Evolutionary conservation across 371 early-diverging fungal genomes (phyloP).

Genomic region (Mortierella polycephala): DNA sequence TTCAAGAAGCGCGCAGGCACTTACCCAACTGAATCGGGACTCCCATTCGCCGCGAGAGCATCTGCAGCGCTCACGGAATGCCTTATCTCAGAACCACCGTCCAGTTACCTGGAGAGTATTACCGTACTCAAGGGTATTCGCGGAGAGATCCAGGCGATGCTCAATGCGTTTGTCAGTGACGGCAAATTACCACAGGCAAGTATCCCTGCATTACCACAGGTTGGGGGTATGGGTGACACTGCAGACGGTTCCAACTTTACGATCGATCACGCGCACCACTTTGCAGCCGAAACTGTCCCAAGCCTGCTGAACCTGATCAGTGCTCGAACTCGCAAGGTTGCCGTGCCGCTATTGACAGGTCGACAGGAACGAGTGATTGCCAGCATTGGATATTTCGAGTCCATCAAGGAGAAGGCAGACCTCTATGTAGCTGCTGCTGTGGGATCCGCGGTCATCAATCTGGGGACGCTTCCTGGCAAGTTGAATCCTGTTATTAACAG

Average conservation of each 20-base stretch:
- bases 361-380: conserved; percentile 73
- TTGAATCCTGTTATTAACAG: conserved; percentile 88
- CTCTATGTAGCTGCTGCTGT: conserved; percentile 79
- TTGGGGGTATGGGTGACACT: conserved; percentile 60
- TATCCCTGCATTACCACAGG: conserved; percentile 72
- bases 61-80: conserved; percentile 66
- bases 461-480: conserved; percentile 84
- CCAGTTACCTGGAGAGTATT: conserved; percentile 76
- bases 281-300: conserved; percentile 66
- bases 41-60: conserved; percentile 62
- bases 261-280: conserved; percentile 65
- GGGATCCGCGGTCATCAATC: conserved; percentile 84
- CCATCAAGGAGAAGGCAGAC: conserved; percentile 74
- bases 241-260: conserved; percentile 71
- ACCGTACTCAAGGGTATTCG: conserved; percentile 78
- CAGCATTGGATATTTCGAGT: conserved; percentile 73
- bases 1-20: conserved; percentile 59
- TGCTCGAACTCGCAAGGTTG: conserved; percentile 56
- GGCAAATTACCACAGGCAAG: conserved; percentile 60
- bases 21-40: conserved; percentile 59
- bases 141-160: conserved; percentile 75
- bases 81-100: conserved; percentile 57
- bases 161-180: conserved; percentile 69
- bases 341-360: conserved; percentile 60
- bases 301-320: conserved; percentile 58